Conservation (phyloP, 108 stramenopile species). For the Cyclotella baltica region DNA sequence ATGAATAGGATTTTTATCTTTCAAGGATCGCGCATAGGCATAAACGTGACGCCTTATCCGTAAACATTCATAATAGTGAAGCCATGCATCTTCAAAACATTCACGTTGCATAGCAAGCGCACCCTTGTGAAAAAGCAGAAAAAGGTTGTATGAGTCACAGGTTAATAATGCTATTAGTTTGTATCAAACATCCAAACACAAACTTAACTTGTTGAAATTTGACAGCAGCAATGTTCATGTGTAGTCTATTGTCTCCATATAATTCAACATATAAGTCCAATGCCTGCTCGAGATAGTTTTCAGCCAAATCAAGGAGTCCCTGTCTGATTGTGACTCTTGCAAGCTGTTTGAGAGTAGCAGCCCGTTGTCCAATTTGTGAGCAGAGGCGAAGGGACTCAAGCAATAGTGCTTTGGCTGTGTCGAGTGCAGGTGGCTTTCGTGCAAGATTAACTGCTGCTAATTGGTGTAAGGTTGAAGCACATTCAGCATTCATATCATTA, state of each 20-base stretch:
- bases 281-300: constrained; percentile 59
- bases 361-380: constrained; percentile 70
- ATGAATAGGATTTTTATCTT: constrained; percentile 61
- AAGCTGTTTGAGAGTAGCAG: constrained; percentile 74
- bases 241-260: constrained; percentile 62
- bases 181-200: not conserved
- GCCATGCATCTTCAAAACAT: constrained; percentile 62
- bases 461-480: constrained; percentile 71
- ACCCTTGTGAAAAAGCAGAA: constrained; percentile 43
- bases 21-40: constrained; percentile 56
- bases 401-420: constrained; percentile 57
- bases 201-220: constrained; percentile 56
- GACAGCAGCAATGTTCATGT: constrained; percentile 76
- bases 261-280: constrained; percentile 67
- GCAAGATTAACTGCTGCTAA: constrained; percentile 69
- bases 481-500: constrained; percentile 46
- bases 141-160: no score
- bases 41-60: constrained; percentile 65
- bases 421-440: constrained; percentile 65
- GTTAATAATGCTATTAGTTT: not conserved
- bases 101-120: constrained; percentile 67
- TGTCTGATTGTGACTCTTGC: constrained; percentile 71
- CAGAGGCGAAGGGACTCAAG: constrained; percentile 63
- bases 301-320: constrained; percentile 61
- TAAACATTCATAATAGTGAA: constrained; percentile 43